Base-by-base conservation (phyloP, 208 protist genomes). In the Sergeia podlipaevii region DNA sequence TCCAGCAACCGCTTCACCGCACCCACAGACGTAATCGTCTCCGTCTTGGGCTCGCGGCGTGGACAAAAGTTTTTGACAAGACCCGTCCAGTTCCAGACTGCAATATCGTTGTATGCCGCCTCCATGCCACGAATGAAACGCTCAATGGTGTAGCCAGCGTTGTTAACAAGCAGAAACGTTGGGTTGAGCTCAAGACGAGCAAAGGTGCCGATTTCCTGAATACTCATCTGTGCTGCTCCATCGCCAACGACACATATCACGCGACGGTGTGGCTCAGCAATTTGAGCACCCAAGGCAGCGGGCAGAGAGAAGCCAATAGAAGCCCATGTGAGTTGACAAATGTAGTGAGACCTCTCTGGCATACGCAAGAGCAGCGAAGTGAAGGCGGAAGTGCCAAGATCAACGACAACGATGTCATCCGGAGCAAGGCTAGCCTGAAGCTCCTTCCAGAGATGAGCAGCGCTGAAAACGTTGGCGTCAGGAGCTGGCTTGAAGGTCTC, bases 91-190 rank as follows among this genome's bases (percentile, higher is more conserved):
- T 77, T 41, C 69, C 69, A 81, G 24, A 38, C 4, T 1, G 64
- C 59, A 41, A 81, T 65, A 41, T 81, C 74, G 58, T 81, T 81
- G 74, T 81, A 81, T 20, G 17, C 2, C 24, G 64, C 64, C 27
- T 71, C 38, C 41, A 59, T 60, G 0, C 69, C 70, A 49, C 60
- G 74, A 48, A 81, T 81, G 45, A 29, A 64, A 41, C 74, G 74
- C 58, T 81, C 74, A 46, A 81, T 81, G 4, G 57, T 74, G 70
- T 81, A 81, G 53, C 74, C 69, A 41, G 66, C 50, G 58, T 81
- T 81, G 60, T 81, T 81, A 26, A 81, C 58, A 17, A 81, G 70
- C 18, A 81, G 44, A 27, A 59, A 50, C 29, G 24, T 65, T 0
- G 64, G 52, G 34, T 65, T 47, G 3, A 77, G 66, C 2, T 50